Evolutionary conservation across 306 rosid species (phyloP).

Genomic region (Luffa acutangula): DNA sequence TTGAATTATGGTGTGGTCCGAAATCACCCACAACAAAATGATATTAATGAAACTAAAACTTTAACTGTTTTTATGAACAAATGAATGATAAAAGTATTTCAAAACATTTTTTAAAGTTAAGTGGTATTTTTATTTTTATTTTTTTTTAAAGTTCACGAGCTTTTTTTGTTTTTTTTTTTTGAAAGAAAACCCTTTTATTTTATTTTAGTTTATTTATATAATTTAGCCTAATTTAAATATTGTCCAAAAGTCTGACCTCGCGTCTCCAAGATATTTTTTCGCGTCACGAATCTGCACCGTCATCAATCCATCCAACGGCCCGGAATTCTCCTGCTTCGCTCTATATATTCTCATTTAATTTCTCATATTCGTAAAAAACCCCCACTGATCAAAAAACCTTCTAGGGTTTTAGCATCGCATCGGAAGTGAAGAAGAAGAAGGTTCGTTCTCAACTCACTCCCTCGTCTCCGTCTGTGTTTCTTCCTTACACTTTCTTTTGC

Average conservation of each 20-base stretch:
- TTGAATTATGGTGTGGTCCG: too few relatives aligned
- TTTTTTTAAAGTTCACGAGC: too few relatives aligned
- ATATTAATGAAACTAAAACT: too few relatives aligned
- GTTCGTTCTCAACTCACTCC: neutral
- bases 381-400: neutral
- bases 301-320: constrained; percentile 1
- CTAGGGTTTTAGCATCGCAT: constrained; percentile 10
- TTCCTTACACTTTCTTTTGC: neutral
- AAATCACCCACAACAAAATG: too few relatives aligned
- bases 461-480: neutral
- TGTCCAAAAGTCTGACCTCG: neutral
- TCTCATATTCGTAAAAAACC: neutral
- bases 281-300: neutral
- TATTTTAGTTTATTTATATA: too few relatives aligned
- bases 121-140: too few relatives aligned
- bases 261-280: neutral
- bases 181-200: too few relatives aligned
- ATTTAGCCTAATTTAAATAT: too few relatives aligned
- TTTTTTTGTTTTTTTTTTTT: too few relatives aligned
- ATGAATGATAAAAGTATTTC: too few relatives aligned
- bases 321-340: neutral
- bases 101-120: too few relatives aligned
- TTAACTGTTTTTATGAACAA: too few relatives aligned
- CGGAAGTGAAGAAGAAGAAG: neutral
- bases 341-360: neutral